Conservation (phyloP, 225 moss, liverwort and hornwort genomes). For the Takakia lepidozioides region DNA sequence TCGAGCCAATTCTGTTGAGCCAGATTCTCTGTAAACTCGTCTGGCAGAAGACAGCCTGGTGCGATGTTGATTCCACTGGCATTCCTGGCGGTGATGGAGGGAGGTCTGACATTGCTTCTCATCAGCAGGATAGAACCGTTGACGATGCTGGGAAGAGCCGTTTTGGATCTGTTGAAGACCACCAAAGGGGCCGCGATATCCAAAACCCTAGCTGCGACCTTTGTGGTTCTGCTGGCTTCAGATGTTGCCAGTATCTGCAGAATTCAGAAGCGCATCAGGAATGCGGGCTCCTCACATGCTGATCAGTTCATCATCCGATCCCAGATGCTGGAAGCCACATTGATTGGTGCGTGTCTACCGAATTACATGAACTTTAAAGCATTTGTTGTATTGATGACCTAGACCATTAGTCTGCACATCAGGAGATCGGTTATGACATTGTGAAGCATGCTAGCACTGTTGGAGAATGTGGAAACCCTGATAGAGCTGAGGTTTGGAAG, state of each 20-base stretch:
- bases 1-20: too few species aligned
- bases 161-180: slow-evolving; percentile 25
- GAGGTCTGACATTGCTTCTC: slow-evolving; percentile 33
- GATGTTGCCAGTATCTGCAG: slow-evolving; percentile 26
- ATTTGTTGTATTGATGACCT: not conserved
- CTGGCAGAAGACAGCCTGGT: too few species aligned
- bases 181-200: slow-evolving; percentile 30
- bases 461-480: not conserved
- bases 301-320: slow-evolving; percentile 25
- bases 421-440: too few species aligned
- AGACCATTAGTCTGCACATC: not conserved
- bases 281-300: slow-evolving; percentile 8
- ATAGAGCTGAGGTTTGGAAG: too few species aligned
- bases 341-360: slow-evolving; percentile 35
- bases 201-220: slow-evolving; percentile 47
- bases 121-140: slow-evolving; percentile 42
- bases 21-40: too few species aligned
- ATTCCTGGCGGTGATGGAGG: slow-evolving; percentile 22
- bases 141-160: slow-evolving; percentile 40
- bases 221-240: slow-evolving; percentile 55
- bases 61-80: slow-evolving; percentile 35
- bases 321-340: slow-evolving; percentile 51
- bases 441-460: too few species aligned
- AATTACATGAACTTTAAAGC: not conserved
- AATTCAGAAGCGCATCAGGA: slow-evolving; percentile 13